These are phyloP conservation scores for Heterobasidion occidentale DNA, from an alignment of 1,284 basidiomycete species.

Conservation along the genomic window DNA sequence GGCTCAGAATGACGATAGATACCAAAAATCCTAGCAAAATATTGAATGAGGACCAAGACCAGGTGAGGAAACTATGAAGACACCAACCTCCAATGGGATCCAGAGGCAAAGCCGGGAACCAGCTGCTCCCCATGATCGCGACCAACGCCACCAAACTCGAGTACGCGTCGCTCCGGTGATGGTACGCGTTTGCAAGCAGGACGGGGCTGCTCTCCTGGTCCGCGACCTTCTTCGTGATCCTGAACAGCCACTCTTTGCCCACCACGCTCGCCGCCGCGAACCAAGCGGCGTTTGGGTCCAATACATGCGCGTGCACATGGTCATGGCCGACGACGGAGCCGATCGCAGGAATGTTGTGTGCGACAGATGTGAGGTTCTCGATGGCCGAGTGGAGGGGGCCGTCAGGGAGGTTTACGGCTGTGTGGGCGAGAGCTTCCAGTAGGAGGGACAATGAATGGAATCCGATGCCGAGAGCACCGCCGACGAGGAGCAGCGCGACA, in stretches of 20 bases:
- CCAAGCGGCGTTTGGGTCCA: slow-evolving; percentile 96
- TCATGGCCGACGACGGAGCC: slow-evolving; percentile 21
- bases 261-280: slow-evolving; percentile 81
- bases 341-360: slow-evolving; percentile 40
- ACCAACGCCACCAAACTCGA: slow-evolving; percentile 83
- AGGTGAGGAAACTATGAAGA: neutral
- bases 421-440: slow-evolving; percentile 56
- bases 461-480: slow-evolving; percentile 88
- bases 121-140: slow-evolving; percentile 84
- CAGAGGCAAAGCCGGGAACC: slow-evolving; percentile 79
- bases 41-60: neutral
- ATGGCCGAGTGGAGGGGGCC: slow-evolving; percentile 57
- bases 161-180: slow-evolving; percentile 93
- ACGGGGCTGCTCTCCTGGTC: slow-evolving; percentile 88
- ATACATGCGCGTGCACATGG: slow-evolving; percentile 50
- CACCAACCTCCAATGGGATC: slow-evolving; percentile 86
- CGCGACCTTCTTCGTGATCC: slow-evolving; percentile 82
- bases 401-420: slow-evolving; percentile 45
- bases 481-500: slow-evolving; percentile 75
- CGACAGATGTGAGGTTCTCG: slow-evolving; percentile 44
- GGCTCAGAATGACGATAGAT: slow-evolving; percentile 81
- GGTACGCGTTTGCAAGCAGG: slow-evolving; percentile 84
- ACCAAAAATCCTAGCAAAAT: slow-evolving; percentile 65
- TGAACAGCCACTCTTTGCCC: slow-evolving; percentile 90
- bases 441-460: slow-evolving; percentile 87